Conservation (phyloP, 1,284 basidiomycete genomes). For the Malassezia dermatis region DNA sequence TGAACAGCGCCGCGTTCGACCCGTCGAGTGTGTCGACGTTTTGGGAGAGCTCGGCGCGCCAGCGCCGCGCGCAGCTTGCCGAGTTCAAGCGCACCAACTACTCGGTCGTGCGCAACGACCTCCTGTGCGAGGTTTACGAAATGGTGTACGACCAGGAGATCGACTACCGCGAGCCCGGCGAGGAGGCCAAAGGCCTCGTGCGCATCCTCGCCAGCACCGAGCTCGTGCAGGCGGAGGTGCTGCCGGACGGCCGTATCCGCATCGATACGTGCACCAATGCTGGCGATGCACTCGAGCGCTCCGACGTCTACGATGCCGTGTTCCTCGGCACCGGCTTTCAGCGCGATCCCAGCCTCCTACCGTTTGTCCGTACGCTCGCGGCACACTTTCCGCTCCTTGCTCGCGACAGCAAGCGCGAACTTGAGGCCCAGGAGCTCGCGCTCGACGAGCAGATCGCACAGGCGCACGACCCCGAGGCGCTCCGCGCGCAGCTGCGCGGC, state of each 20-base stretch:
- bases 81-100: conserved; percentile 47
- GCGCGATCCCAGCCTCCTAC: conserved; percentile 23
- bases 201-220: conserved; percentile 18
- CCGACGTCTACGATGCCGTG: conserved; percentile 32
- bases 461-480: conserved; percentile 28
- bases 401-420: conserved; percentile 11
- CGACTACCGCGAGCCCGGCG: conserved; percentile 31
- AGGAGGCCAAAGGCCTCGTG: conserved; percentile 21
- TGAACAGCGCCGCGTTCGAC: conserved; percentile 45
- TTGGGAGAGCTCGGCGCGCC: conserved; percentile 29
- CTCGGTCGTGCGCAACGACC: conserved; percentile 37
- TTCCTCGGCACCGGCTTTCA: conserved; percentile 43
- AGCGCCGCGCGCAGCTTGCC: conserved; percentile 30
- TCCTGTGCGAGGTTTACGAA: conserved; percentile 38
- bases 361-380: conserved; percentile 28
- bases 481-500: conserved; percentile 30
- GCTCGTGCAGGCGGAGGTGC: conserved; percentile 16
- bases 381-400: conserved; percentile 33
- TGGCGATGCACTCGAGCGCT: conserved; percentile 8
- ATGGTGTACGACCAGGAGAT: conserved; percentile 41
- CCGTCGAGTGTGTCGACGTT: conserved; percentile 42
- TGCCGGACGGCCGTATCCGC: conserved; percentile 3
- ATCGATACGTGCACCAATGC: conserved; percentile 15
- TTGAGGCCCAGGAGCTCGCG: conserved; percentile 25
- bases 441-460: conserved; percentile 16